Evolutionary conservation across 352 stramenopile genomes (phyloP).

Genomic region (Hyaloperonospora arabidopsidis): DNA sequence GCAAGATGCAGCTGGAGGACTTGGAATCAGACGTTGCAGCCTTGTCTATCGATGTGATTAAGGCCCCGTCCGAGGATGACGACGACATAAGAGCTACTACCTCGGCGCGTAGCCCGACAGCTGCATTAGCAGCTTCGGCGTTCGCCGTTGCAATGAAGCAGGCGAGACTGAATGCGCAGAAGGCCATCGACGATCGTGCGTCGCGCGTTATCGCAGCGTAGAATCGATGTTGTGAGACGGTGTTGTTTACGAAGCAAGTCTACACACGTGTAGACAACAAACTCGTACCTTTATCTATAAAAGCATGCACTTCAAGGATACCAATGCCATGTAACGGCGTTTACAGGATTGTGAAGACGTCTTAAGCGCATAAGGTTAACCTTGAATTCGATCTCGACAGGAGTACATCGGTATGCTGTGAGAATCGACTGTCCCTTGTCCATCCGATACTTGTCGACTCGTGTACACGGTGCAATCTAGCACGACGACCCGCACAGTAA

Average conservation of each 20-base stretch:
- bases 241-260: slow-evolving; percentile 4
- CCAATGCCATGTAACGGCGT: too few species aligned
- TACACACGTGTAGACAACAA: background rate
- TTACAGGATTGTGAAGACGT: too few species aligned
- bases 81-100: slow-evolving; percentile 20
- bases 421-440: too few species aligned
- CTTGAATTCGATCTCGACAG: too few species aligned
- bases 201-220: slow-evolving; percentile 29
- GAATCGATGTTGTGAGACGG: slow-evolving; percentile 18
- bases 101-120: slow-evolving; percentile 30
- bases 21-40: slow-evolving; percentile 25
- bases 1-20: slow-evolving; percentile 30
- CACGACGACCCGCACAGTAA: too few species aligned
- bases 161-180: slow-evolving; percentile 60
- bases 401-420: too few species aligned
- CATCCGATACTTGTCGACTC: too few species aligned
- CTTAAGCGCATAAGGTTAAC: too few species aligned
- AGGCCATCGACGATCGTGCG: slow-evolving; percentile 44
- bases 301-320: background rate
- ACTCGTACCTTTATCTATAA: slow-evolving; percentile 27
- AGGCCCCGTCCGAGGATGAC: slow-evolving; percentile 15
- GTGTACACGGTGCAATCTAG: too few species aligned
- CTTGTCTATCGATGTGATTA: slow-evolving; percentile 13
- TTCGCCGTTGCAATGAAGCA: slow-evolving; percentile 79
- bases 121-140: slow-evolving; percentile 46